phyloP scores from a whole-genome alignment of 192 early-diverging fungal species.

The Entrophospora sp. region DNA sequence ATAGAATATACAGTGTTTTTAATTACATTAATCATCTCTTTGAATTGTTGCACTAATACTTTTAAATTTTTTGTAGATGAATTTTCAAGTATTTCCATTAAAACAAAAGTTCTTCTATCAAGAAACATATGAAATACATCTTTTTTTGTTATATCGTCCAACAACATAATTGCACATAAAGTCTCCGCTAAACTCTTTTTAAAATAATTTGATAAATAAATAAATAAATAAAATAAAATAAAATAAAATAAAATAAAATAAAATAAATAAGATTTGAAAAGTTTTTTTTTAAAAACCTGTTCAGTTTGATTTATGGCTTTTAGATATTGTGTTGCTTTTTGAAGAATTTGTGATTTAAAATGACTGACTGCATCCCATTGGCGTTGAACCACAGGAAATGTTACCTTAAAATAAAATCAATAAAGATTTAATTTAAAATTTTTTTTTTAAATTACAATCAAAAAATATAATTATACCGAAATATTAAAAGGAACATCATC shows the following conservation, averaged over 20 bases:
- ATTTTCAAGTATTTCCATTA: slow-evolving; percentile 30
- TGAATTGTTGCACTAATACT: slow-evolving; percentile 29
- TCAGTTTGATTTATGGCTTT: slow-evolving; percentile 30
- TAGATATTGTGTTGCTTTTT: slow-evolving; percentile 49
- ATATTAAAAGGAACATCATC: slow-evolving; percentile 26
- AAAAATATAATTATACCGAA: not conserved
- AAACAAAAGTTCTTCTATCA: slow-evolving; percentile 38
- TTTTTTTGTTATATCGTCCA: slow-evolving; percentile 49
- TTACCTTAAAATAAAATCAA: slow-evolving; percentile 35
- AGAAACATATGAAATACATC: slow-evolving; percentile 46
- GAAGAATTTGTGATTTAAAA: slow-evolving; percentile 66
- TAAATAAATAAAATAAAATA: slow-evolving; percentile 4
- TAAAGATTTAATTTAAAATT: not conserved
- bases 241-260: not conserved
- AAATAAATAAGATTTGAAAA: not conserved
- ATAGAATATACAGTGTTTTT: slow-evolving; percentile 32
- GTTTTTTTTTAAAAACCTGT: slow-evolving; percentile 30
- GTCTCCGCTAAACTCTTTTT: slow-evolving; percentile 48
- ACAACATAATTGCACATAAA: slow-evolving; percentile 56
- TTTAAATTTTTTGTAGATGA: not conserved
- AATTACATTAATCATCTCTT: slow-evolving; percentile 33
- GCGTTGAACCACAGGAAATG: slow-evolving; percentile 73
- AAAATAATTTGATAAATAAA: not conserved
- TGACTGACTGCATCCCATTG: slow-evolving; percentile 79
- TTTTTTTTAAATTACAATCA: not conserved